Conservation (phyloP, 441 rosid species). For the Biscutella laevigata region DNA sequence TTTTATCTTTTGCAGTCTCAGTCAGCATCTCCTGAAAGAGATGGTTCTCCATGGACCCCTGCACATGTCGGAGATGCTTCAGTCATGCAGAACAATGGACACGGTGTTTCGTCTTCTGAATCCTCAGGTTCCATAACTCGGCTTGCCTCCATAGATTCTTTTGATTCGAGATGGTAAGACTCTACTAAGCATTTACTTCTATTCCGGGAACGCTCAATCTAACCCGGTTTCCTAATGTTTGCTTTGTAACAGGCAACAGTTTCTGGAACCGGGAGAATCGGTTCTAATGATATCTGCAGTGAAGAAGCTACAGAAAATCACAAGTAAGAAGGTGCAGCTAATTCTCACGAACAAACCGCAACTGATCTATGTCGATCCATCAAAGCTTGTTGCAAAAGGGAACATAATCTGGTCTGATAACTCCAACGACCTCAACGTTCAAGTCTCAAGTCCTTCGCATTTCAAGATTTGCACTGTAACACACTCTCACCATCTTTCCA, state of each 20-base stretch:
- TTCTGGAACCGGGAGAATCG: conserved; percentile 91
- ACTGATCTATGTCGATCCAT: conserved; percentile 83
- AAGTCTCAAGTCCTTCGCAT: conserved; percentile 63
- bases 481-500: conserved; percentile 4
- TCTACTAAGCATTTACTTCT: conserved; percentile 1
- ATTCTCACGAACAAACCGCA: conserved; percentile 94
- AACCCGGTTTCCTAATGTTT: background rate
- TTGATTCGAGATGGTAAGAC: conserved; percentile 87
- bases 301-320: conserved; percentile 81
- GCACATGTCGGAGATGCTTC: conserved; percentile 59
- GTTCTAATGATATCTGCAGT: conserved; percentile 95
- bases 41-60: conserved; percentile 71
- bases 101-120: conserved; percentile 41
- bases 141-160: conserved; percentile 91
- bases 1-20: conserved; percentile 37
- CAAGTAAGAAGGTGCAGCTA: conserved; percentile 97
- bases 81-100: conserved; percentile 45
- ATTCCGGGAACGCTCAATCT: background rate
- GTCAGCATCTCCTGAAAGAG: conserved; percentile 44
- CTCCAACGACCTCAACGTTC: conserved; percentile 73
- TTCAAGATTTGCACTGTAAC: conserved; percentile 91
- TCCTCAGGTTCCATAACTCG: conserved; percentile 58
- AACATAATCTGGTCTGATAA: conserved; percentile 91
- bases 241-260: conserved; percentile 76
- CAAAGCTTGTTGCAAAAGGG: conserved; percentile 78